Evolutionary conservation across 2,329 filamentous ascomycete species (phyloP), one percentile per base, ranked within the genome.

Genomic region (Oidium heveae): DNA sequence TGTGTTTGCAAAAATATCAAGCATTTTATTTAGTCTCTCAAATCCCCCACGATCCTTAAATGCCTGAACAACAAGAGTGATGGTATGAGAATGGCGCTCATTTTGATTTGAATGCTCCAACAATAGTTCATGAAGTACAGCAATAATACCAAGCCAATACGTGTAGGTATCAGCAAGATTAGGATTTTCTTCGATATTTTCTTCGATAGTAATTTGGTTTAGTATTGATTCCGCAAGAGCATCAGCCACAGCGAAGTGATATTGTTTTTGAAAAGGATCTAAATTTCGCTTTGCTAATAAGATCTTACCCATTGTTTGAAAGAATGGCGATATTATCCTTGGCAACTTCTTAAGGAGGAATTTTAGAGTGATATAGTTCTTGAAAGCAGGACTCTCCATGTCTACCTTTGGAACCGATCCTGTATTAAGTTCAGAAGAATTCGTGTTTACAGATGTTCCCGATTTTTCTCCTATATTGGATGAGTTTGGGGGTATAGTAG

Each of bases 31-130:
- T 57, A 96, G 69, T 5, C 79, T 73, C 9, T 79, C 74, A 56
- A 98, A 73, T 0, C 91, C 89, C 41, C 79, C 80, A 51, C 79
- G 75, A 57, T 86, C 80, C 66, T 88, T 89, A 70, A 98, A 95
- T 0, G 86, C 84, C 55, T 88, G 75, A 24, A 98, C 72, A 37
- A 96, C 80, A 32, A 91, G 75, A 46, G 86, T 83, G 54, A 82
- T 75, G 15, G 80, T 72, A 58, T 78, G 75, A 9, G 70, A 62
- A 16, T 61, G 60, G 13, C 63, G 61, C 24, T 70, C 61, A 62
- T 63, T 59, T 39, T 61, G 56, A n/a, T 55, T 59, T 36, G 59
- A 54, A 34, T 54, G 50, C 62, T 94, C 86, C 57, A 91, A 77
- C 57, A 94, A 69, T 66, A 93, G 76, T 63, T 88, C 82, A 41